Conservation (phyloP, 177 flowering plant species). For the Vitis hybrid region DNA sequence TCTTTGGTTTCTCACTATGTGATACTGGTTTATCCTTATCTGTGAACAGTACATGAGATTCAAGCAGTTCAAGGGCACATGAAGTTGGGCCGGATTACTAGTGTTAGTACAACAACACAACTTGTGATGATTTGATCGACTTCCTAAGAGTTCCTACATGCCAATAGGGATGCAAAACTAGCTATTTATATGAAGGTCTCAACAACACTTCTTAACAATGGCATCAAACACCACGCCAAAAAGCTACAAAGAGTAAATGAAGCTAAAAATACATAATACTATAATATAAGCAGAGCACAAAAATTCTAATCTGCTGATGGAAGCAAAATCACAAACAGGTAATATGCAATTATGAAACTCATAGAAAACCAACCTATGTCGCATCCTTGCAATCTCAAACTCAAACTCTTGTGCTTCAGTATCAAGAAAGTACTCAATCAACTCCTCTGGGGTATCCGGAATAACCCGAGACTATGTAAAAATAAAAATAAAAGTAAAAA, state of each 20-base stretch:
- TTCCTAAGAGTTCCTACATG: too few species aligned
- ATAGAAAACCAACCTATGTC: slow-evolving; percentile 51
- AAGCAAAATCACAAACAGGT: slow-evolving; percentile 15
- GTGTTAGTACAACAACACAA: too few species aligned
- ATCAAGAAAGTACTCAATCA: slow-evolving; percentile 87
- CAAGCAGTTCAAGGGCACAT: too few species aligned
- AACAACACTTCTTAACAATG: not conserved
- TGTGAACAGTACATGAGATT: too few species aligned
- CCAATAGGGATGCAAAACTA: too few species aligned
- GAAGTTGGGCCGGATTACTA: too few species aligned
- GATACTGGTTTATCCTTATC: too few species aligned
- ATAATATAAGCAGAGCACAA: not conserved
- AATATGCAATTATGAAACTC: slow-evolving; percentile 1
- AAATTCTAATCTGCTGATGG: not conserved
- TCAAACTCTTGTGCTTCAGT: slow-evolving; percentile 95
- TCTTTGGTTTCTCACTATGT: too few species aligned
- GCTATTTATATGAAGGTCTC: too few species aligned
- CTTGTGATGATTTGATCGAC: too few species aligned
- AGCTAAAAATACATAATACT: not conserved
- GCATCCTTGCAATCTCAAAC: slow-evolving; percentile 77
- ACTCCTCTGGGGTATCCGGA: slow-evolving; percentile 59
- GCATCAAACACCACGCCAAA: not conserved
- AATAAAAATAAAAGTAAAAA: not conserved
- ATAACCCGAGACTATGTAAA: slow-evolving; percentile 56
- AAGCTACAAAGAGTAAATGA: not conserved